Evolutionary conservation across 164 flowering plant genomes (phyloP).

Genomic region (Cinnamomum chago): DNA sequence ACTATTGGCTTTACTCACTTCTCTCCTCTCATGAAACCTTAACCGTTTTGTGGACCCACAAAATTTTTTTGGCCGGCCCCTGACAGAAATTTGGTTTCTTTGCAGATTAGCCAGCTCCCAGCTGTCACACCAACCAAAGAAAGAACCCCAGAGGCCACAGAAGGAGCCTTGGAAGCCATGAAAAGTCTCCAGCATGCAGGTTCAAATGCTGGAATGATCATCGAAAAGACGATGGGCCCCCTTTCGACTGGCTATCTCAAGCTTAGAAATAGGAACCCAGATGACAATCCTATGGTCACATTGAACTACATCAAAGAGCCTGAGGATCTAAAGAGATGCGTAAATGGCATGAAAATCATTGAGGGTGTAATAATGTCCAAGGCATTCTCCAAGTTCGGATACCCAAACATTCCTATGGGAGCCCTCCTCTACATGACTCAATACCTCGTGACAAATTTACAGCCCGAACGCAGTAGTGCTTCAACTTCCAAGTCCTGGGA

Average conservation of each 20-base stretch:
- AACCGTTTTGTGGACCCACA: too few relatives aligned
- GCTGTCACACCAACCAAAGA: conserved; percentile 20
- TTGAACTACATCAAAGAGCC: conserved; percentile 21
- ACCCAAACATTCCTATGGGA: conserved; percentile 21
- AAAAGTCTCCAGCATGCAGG: too few relatives aligned
- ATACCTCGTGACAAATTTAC: conserved; percentile 43
- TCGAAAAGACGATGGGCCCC: conserved; percentile 45
- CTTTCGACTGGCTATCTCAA: conserved; percentile 35
- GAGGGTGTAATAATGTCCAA: conserved; percentile 33
- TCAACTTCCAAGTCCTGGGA: conserved; percentile 34
- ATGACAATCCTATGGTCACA: conserved; percentile 52
- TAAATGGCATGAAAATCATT: conserved; percentile 47
- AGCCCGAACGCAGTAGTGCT: conserved; percentile 35
- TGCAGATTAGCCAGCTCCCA: conserved; percentile 29
- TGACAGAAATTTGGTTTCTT: background rate
- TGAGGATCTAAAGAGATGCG: conserved; percentile 29
- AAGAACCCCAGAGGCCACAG: conserved; percentile 33
- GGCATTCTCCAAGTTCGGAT: conserved; percentile 42
- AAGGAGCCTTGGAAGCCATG: background rate
- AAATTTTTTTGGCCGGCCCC: too few relatives aligned
- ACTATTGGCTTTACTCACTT: too few relatives aligned
- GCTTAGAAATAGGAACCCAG: conserved; percentile 32
- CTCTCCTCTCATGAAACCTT: too few relatives aligned
- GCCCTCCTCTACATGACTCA: conserved; percentile 28
- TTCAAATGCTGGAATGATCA: conserved; percentile 35